These are phyloP conservation scores for Elsinoe ampelina DNA, from an alignment of 2,329 filamentous ascomycete genomes.

Conservation along the genomic window DNA sequence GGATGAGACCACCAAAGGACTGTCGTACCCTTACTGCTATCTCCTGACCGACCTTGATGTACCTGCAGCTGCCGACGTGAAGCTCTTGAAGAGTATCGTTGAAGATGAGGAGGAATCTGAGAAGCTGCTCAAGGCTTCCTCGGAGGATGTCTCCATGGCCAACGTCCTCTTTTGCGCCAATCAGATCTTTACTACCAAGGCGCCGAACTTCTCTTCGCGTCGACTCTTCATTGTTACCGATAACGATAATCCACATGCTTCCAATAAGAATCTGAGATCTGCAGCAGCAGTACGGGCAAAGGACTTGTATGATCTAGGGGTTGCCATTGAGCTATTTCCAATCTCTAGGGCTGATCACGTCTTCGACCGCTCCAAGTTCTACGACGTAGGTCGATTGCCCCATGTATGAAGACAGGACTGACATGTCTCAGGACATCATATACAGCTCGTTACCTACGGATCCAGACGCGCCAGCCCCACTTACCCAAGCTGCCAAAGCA, in stretches of 20 bases:
- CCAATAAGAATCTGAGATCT: slow-evolving; percentile 62
- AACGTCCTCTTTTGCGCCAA: slow-evolving; percentile 92
- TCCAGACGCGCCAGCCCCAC: slow-evolving; percentile 54
- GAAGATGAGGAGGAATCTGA: slow-evolving; percentile 68
- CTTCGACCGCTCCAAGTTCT: slow-evolving; percentile 81
- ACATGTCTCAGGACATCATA: slow-evolving; percentile 62
- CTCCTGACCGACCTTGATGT: slow-evolving; percentile 80
- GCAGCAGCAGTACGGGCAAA: slow-evolving; percentile 80
- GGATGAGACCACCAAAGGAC: slow-evolving; percentile 46
- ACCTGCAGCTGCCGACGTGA: slow-evolving; percentile 79
- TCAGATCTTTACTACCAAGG: slow-evolving; percentile 90
- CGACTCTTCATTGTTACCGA: slow-evolving; percentile 95
- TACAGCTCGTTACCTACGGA: slow-evolving; percentile 65
- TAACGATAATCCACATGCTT: slow-evolving; percentile 73
- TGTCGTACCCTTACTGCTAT: slow-evolving; percentile 84
- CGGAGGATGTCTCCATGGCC: slow-evolving; percentile 66
- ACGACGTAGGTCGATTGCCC: slow-evolving; percentile 48
- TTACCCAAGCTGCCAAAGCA: slow-evolving; percentile 47
- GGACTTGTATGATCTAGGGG: slow-evolving; percentile 87
- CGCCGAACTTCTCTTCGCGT: slow-evolving; percentile 85
- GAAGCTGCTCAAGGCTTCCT: slow-evolving; percentile 58
- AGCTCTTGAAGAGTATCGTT: slow-evolving; percentile 62
- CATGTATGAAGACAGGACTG: slow-evolving; percentile 24
- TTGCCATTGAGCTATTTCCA: slow-evolving; percentile 86
- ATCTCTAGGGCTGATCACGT: slow-evolving; percentile 61